Percentiles rank a stretch among this genome's conserved stretches.
These are phyloP conservation scores for Rutstroemia sp. DNA, from an alignment of 2,329 filamentous ascomycete genomes.

Conservation along the genomic window DNA sequence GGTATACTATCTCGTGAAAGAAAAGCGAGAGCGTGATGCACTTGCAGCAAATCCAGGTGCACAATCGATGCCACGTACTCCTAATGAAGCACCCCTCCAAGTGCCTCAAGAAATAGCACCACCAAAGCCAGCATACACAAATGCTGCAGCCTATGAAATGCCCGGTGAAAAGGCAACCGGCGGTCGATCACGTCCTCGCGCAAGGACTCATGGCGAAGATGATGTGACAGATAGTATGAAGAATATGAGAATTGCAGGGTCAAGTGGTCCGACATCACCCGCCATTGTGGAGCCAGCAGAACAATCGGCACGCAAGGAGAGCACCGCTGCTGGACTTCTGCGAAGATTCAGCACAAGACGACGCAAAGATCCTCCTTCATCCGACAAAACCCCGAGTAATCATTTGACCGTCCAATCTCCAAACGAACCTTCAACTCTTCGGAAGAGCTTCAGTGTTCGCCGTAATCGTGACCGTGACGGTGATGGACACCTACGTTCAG, in stretches of 20 bases:
- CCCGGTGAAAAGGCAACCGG: slow-evolving; percentile 82
- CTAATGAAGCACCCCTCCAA: slow-evolving; percentile 45
- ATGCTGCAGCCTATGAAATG: slow-evolving; percentile 77
- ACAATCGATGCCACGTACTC: slow-evolving; percentile 45
- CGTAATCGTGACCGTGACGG: slow-evolving; percentile 44
- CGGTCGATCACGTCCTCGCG: slow-evolving; percentile 73
- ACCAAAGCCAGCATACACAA: slow-evolving; percentile 84
- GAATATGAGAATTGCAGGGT: slow-evolving; percentile 49
- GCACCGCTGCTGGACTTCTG: slow-evolving; percentile 74
- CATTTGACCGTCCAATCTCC: slow-evolving; percentile 73
- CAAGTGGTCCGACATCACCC: slow-evolving; percentile 39
- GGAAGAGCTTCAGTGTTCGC: slow-evolving; percentile 85
- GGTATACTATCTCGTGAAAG: slow-evolving; percentile 91
- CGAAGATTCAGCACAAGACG: slow-evolving; percentile 86
- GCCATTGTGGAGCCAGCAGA: slow-evolving; percentile 48
- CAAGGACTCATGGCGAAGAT: slow-evolving; percentile 90
- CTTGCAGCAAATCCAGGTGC: slow-evolving; percentile 51
- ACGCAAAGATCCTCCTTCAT: slow-evolving; percentile 50
- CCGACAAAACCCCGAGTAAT: slow-evolving; percentile 47
- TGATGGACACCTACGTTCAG: slow-evolving; percentile 44
- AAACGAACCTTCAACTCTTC: slow-evolving; percentile 57
- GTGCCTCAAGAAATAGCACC: slow-evolving; percentile 65
- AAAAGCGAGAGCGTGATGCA: slow-evolving; percentile 79
- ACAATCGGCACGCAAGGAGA: slow-evolving; percentile 73
- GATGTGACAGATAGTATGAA: slow-evolving; percentile 71